Conservation (phyloP, 2,329 filamentous ascomycete genomes). For the Dendryphion nanum region DNA sequence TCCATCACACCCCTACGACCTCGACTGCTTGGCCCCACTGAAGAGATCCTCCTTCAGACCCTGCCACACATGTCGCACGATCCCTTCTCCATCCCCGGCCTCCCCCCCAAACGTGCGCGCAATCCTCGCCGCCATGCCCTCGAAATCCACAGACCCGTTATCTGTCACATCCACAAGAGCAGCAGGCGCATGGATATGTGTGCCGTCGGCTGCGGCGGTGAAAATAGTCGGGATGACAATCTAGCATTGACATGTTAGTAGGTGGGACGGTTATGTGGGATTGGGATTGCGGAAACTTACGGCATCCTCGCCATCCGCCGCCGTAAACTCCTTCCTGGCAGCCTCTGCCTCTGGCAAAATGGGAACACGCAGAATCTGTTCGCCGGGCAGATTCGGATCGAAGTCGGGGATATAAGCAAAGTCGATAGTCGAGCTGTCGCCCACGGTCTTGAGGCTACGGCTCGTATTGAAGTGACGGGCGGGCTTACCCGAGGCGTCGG, state of each 20-base stretch:
- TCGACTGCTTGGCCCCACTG: slow-evolving; percentile 33
- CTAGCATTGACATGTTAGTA: slow-evolving; percentile 13
- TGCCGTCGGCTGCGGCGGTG: slow-evolving; percentile 50
- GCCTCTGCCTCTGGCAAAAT: slow-evolving; percentile 45
- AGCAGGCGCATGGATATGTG: slow-evolving; percentile 49
- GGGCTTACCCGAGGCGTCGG: no score
- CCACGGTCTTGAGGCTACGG: slow-evolving; percentile 54
- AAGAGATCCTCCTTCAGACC: slow-evolving; percentile 52
- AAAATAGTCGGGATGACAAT: slow-evolving; percentile 59
- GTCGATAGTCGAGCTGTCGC: slow-evolving; percentile 62
- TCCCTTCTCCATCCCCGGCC: slow-evolving; percentile 43
- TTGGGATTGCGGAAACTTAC: not conserved
- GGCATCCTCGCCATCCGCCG: not conserved
- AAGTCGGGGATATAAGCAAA: slow-evolving; percentile 60
- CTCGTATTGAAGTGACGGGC: slow-evolving; percentile 62
- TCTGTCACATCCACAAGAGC: slow-evolving; percentile 60
- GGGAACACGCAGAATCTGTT: slow-evolving; percentile 48
- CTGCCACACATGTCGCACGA: slow-evolving; percentile 47
- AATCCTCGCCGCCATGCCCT: slow-evolving; percentile 55
- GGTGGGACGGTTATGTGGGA: not conserved
- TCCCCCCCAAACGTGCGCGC: slow-evolving; percentile 28
- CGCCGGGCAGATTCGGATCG: slow-evolving; percentile 41
- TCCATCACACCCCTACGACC: no score
- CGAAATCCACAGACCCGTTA: slow-evolving; percentile 55
- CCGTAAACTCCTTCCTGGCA: no score